A percentile compares a stretch with the other conserved stretches of the same genome.
Evolutionary conservation across 2,329 filamentous ascomycete species (phyloP).

Genomic region (Fusarium sp.): DNA sequence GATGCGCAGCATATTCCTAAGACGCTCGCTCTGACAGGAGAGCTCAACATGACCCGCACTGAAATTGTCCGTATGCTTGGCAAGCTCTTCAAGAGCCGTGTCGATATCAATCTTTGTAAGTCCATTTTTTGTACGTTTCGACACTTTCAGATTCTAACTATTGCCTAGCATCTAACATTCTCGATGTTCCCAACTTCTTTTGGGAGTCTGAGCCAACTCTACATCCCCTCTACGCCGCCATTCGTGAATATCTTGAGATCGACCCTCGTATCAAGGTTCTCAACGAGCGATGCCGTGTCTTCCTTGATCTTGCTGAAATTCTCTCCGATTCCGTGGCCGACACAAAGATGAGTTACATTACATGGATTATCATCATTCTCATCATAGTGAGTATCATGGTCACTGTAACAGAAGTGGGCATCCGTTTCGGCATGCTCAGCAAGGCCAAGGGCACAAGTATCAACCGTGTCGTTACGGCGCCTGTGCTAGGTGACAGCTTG

Average conservation of each 20-base stretch:
- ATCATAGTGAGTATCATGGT: conserved; percentile 93
- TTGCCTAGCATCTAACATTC: conserved; percentile 85
- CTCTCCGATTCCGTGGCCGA: conserved; percentile 92
- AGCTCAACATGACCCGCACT: conserved; percentile 89
- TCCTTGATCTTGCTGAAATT: conserved; percentile 95
- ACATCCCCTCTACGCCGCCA: conserved; percentile 92
- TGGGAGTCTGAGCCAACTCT: conserved; percentile 98
- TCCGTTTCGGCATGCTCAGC: conserved; percentile 82
- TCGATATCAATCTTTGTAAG: conserved; percentile 98
- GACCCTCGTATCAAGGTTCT: conserved; percentile 95
- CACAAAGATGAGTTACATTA: conserved; percentile 94
- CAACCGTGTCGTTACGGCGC: conserved; percentile 23
- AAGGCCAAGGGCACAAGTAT: conserved; percentile 42
- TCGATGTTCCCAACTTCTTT: conserved; percentile 97
- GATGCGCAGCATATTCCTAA: conserved; percentile 94
- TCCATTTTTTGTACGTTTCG: conserved; percentile 24
- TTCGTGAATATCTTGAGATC: conserved; percentile 98
- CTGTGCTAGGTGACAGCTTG: conserved; percentile 37
- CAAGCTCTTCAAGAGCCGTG: conserved; percentile 89
- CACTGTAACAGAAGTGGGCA: conserved; percentile 87
- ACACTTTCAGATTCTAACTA: conserved; percentile 26
- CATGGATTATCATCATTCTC: conserved; percentile 97
- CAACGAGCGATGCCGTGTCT: conserved; percentile 96
- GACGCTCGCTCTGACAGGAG: conserved; percentile 86
- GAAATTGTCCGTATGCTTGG: conserved; percentile 95